Evolutionary conservation across 1,284 basidiomycete genomes (phyloP).

Genomic region (Naganishia cerealis): DNA sequence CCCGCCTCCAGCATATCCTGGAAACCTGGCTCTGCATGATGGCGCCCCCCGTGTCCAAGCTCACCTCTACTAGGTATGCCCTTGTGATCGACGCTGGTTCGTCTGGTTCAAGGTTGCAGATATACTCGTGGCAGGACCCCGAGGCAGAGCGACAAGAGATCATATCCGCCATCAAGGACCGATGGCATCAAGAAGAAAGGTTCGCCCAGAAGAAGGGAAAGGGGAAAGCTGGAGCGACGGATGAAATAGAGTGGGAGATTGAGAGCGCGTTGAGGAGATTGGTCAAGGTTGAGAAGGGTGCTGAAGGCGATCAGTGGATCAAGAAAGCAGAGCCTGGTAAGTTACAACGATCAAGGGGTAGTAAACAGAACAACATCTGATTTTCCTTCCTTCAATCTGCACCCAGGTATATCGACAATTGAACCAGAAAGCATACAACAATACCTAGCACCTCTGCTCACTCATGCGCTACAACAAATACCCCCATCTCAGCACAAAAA

Average conservation of each 20-base stretch:
- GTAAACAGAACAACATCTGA: neutral
- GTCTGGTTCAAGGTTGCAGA: slow-evolving; percentile 90
- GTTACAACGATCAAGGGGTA: slow-evolving; percentile 44
- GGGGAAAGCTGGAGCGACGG: slow-evolving; percentile 42
- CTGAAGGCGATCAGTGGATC: slow-evolving; percentile 80
- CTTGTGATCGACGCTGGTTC: slow-evolving; percentile 97
- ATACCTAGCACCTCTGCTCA: slow-evolving; percentile 79
- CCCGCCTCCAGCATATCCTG: neutral
- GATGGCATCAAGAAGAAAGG: slow-evolving; percentile 42
- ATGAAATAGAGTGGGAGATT: slow-evolving; percentile 47
- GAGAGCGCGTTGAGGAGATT: slow-evolving; percentile 56
- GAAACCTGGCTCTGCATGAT: slow-evolving; percentile 34
- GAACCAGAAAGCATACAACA: slow-evolving; percentile 67
- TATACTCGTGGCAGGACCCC: slow-evolving; percentile 94
- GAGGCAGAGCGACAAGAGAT: slow-evolving; percentile 58
- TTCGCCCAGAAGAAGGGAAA: slow-evolving; percentile 43
- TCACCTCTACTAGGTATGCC: slow-evolving; percentile 79
- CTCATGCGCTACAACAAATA: slow-evolving; percentile 77
- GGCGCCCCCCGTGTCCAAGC: slow-evolving; percentile 47
- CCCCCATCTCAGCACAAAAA: slow-evolving; percentile 77
- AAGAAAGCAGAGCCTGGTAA: slow-evolving; percentile 88
- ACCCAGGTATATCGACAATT: slow-evolving; percentile 82
- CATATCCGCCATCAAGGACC: slow-evolving; percentile 43
- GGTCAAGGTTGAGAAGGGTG: slow-evolving; percentile 89
- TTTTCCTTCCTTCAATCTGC: neutral